Base-by-base conservation (phyloP, 306 rosid genomes). In the Luffa acutangula region DNA sequence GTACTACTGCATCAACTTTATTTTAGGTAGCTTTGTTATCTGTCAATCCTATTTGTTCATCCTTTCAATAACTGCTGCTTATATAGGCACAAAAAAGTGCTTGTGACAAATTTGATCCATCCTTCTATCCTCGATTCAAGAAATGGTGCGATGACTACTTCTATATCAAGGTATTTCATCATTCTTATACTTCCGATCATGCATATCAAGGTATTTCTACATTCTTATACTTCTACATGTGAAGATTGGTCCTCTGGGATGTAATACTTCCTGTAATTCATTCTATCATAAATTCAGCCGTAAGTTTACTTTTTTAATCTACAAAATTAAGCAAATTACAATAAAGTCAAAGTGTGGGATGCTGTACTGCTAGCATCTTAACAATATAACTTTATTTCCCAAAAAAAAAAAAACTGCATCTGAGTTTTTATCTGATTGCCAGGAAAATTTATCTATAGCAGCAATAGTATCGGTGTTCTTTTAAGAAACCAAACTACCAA, bases 131-230 rank as follows among this genome's bases (percentile, higher is more conserved):
- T 36, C 93, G 89, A 74, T 95, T 95, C 89, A 95, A 95, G 89
- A 92, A 93, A 85, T 92, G 98, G 98, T 95, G 98, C 57, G 98
- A 95, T 78, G 98, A 95, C 76, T 95, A 95, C 88, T 95, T 95
- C 86, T 92, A 90, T 83, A 91, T 95, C 85, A 92, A 95, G 93
- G 97, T 95, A 89, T 70, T 49, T 48, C 73, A 71, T 45, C 41
- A 21, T 71, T 84, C 81, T 78, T 6, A 41, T 39, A 62, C 71
- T 17, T 59, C 14, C 48, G 21, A 9, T 64, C 39, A 13, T 8
- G 20, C 31, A 25, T 25, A 25, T 25, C 31, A 25, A 25, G 31
- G 31, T 25, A 25, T 25, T 25, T 25, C 31, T 25, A 0, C 31
- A 25, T 25, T 25, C 31, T 25, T 25, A 25, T 25, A 25, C 31